Conservation (phyloP, 495 filamentous ascomycete species). For the Penicillium crystallinum region DNA sequence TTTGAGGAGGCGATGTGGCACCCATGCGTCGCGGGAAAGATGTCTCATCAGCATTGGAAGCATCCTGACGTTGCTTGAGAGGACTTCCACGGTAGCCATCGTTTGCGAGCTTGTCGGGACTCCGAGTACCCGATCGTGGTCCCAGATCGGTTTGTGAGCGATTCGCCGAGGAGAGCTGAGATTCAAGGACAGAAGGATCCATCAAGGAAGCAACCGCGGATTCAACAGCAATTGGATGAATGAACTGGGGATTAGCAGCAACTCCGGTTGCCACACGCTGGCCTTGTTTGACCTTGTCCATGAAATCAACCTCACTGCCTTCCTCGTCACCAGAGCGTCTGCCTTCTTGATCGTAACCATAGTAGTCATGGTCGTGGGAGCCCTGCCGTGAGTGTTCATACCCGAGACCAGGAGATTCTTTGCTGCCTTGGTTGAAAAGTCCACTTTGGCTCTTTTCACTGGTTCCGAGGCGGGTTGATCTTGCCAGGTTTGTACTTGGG, state of each 20-base stretch:
- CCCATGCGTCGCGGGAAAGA: constrained; percentile 44
- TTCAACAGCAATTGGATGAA: constrained; percentile 70
- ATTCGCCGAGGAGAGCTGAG: constrained; percentile 29
- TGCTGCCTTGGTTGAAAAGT: constrained; percentile 35
- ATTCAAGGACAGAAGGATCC: constrained; percentile 62
- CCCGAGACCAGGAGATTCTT: constrained; percentile 32
- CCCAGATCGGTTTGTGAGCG: constrained; percentile 32
- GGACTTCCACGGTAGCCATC: constrained; percentile 34
- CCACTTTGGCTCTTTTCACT: constrained; percentile 47
- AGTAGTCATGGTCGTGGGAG: constrained; percentile 31
- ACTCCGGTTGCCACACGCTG: constrained; percentile 60
- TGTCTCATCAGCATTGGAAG: constrained; percentile 36
- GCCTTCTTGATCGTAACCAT: constrained; percentile 42
- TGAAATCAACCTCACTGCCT: constrained; percentile 58
- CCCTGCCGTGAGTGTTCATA: constrained; percentile 33
- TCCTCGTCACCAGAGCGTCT: constrained; percentile 57
- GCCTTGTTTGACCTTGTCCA: constrained; percentile 57
- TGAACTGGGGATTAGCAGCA: constrained; percentile 68
- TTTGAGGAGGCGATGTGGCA: constrained; percentile 69
- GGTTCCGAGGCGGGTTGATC: constrained; percentile 47
- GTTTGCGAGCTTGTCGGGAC: constrained; percentile 14
- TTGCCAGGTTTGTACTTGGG: constrained; percentile 49
- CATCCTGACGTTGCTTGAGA: constrained; percentile 42
- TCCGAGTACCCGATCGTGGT: constrained; percentile 22
- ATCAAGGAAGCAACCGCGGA: constrained; percentile 84